Conservation (phyloP, 176 grass and related monocot genomes). For the Lolium rigidum region DNA sequence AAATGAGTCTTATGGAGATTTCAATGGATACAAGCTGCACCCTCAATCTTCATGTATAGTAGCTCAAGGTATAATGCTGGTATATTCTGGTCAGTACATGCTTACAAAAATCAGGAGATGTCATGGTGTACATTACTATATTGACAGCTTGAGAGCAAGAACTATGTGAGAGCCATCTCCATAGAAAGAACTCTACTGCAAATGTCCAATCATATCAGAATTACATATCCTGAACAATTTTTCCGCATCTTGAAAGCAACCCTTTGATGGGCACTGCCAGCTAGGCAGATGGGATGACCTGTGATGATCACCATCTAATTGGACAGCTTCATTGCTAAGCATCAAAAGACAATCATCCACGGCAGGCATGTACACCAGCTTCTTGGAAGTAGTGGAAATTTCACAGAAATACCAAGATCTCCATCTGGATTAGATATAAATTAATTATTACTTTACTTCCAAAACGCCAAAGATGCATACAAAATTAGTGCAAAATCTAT, state of each 20-base stretch:
- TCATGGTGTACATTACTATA: constrained; percentile 24
- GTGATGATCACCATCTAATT: no score
- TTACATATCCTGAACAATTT: background rate
- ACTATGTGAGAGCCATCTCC: background rate
- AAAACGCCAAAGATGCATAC: no score
- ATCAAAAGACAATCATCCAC: no score
- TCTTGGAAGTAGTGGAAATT: constrained; percentile 30
- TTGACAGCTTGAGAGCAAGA: constrained; percentile 43
- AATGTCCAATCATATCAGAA: constrained; percentile 20
- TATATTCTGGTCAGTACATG: constrained; percentile 35
- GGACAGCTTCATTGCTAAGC: no score
- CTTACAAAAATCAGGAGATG: constrained; percentile 17
- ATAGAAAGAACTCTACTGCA: constrained; percentile 31
- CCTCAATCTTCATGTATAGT: constrained; percentile 3
- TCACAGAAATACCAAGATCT: background rate
- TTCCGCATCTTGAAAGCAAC: constrained; percentile 21
- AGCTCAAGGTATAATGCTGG: constrained; percentile 33
- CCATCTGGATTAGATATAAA: no score
- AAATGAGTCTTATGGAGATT: background rate
- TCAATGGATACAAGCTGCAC: constrained; percentile 33
- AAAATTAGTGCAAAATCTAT: no score
- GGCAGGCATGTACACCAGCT: background rate
- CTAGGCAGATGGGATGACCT: background rate
- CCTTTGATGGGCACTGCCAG: background rate
- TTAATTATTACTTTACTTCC: no score